Percentiles rank a stretch among this genome's conserved stretches.
These are phyloP conservation scores for Limtongia smithiae DNA, from an alignment of 805 yeast species.

Conservation along the genomic window DNA sequence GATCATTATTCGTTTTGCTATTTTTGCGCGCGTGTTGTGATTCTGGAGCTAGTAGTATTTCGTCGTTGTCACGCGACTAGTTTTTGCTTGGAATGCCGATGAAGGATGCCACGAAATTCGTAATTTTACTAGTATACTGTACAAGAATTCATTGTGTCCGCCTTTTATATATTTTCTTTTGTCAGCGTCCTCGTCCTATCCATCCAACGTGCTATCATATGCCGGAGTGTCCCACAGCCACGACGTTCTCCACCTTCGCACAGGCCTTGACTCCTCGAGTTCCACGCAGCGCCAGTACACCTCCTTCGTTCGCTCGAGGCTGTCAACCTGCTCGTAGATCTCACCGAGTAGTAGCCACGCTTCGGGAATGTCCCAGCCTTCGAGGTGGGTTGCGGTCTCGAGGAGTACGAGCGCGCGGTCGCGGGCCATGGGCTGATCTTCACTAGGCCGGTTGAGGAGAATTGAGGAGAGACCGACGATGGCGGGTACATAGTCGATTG, in stretches of 20 bases:
- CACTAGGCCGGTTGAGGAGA: slow-evolving; percentile 7
- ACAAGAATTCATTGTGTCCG: too few relatives aligned
- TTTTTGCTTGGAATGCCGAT: too few relatives aligned
- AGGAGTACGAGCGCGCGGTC: slow-evolving; percentile 26
- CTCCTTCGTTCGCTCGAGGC: slow-evolving; percentile 5
- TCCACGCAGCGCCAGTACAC: slow-evolving; percentile 22
- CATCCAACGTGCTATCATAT: slow-evolving; percentile 3
- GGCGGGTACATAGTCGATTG: slow-evolving; percentile 26
- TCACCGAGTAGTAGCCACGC: slow-evolving; percentile 25
- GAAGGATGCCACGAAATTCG: too few relatives aligned
- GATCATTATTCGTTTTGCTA: too few relatives aligned
- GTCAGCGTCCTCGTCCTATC: not conserved
- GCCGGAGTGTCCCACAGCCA: slow-evolving; percentile 24
- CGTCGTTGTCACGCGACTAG: too few relatives aligned
- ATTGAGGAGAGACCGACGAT: slow-evolving; percentile 18
- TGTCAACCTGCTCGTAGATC: slow-evolving; percentile 15
- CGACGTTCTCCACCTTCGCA: slow-evolving; percentile 20
- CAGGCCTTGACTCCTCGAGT: slow-evolving; percentile 24
- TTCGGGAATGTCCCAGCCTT: slow-evolving; percentile 25
- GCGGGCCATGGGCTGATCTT: slow-evolving; percentile 28
- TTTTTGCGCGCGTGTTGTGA: too few relatives aligned
- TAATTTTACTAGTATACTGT: too few relatives aligned
- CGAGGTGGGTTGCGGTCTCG: slow-evolving; percentile 18
- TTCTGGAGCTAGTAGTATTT: too few relatives aligned
- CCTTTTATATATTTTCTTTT: not conserved